Percentiles rank a stretch among this genome's conserved stretches.
Evolutionary conservation across 768 basidiomycete genomes (phyloP).

Genomic region (Gelatoporia subvermispora): DNA sequence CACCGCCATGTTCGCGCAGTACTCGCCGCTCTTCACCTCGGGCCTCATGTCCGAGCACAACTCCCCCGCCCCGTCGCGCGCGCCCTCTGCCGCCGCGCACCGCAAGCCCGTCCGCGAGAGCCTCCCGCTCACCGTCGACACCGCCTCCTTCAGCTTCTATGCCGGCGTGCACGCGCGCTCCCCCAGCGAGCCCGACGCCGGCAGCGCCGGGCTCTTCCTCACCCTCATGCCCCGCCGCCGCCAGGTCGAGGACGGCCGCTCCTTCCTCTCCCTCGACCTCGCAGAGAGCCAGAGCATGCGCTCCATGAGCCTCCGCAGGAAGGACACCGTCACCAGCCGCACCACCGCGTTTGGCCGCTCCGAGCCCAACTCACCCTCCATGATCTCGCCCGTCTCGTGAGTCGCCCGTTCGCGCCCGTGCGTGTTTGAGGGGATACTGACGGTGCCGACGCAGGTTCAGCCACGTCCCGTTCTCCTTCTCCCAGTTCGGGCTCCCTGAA

Average conservation of each 20-base stretch:
- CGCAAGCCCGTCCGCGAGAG: slow-evolving; percentile 11
- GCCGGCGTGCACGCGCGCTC: slow-evolving; percentile 31
- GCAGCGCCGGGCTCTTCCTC: slow-evolving; percentile 40
- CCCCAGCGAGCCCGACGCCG: slow-evolving; percentile 16
- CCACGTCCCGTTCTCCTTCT: slow-evolving; percentile 9
- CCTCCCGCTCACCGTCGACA: slow-evolving; percentile 17
- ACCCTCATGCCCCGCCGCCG: slow-evolving; percentile 39
- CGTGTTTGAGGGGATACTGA: not conserved
- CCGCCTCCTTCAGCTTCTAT: slow-evolving; percentile 12
- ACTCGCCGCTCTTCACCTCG: slow-evolving; percentile 63
- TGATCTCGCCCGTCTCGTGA: slow-evolving; percentile 6
- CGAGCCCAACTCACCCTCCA: slow-evolving; percentile 13
- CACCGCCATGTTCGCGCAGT: slow-evolving; percentile 35
- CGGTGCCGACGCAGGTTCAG: not conserved
- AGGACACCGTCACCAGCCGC: slow-evolving; percentile 23
- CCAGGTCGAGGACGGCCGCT: slow-evolving; percentile 34
- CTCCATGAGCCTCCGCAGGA: slow-evolving; percentile 34
- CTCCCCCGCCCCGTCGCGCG: slow-evolving; percentile 13
- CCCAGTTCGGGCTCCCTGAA: slow-evolving; percentile 4
- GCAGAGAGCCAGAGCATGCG: slow-evolving; percentile 46
- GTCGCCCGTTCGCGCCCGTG: slow-evolving; percentile 1
- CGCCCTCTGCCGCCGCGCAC: slow-evolving; percentile 27
- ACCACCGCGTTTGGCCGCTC: slow-evolving; percentile 11
- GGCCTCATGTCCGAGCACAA: slow-evolving; percentile 43
- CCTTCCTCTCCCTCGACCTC: slow-evolving; percentile 67